These are phyloP conservation scores for Malus hybrid DNA, from an alignment of 331 rosid species.

Conservation along the genomic window DNA sequence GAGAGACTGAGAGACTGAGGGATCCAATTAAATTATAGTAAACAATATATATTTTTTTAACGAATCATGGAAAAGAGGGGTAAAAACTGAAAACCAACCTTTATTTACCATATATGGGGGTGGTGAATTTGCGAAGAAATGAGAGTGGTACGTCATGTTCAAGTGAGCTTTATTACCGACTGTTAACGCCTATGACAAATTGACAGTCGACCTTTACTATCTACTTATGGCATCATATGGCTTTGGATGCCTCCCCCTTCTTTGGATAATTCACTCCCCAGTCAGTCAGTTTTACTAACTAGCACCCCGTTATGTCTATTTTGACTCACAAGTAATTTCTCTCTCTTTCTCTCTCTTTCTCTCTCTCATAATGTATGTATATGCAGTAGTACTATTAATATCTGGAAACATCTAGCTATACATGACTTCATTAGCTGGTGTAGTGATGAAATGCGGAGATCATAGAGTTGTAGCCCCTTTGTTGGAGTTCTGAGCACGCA, in stretches of 20 bases:
- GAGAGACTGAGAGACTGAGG: background rate
- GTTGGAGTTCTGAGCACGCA: background rate
- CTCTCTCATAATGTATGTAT: too few relatives aligned
- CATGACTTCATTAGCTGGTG: background rate
- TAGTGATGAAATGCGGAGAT: background rate
- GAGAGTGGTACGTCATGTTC: constrained; percentile 22
- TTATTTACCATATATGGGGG: constrained; percentile 4
- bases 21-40: background rate
- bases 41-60: too few relatives aligned
- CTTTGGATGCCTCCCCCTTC: constrained; percentile 19
- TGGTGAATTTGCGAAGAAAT: background rate
- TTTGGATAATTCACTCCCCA: constrained; percentile 36
- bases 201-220: constrained; percentile 24
- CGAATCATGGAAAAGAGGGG: constrained; percentile 24
- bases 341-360: too few relatives aligned
- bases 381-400: too few relatives aligned
- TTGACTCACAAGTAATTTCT: too few relatives aligned
- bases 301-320: too few relatives aligned
- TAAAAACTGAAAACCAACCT: constrained; percentile 14
- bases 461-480: background rate
- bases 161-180: constrained; percentile 22
- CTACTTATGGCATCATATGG: constrained; percentile 8
- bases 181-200: constrained; percentile 4
- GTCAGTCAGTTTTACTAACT: background rate
- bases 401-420: too few relatives aligned